Conservation (phyloP, 1,284 basidiomycete genomes). For the Moesziomyces antarcticus region DNA sequence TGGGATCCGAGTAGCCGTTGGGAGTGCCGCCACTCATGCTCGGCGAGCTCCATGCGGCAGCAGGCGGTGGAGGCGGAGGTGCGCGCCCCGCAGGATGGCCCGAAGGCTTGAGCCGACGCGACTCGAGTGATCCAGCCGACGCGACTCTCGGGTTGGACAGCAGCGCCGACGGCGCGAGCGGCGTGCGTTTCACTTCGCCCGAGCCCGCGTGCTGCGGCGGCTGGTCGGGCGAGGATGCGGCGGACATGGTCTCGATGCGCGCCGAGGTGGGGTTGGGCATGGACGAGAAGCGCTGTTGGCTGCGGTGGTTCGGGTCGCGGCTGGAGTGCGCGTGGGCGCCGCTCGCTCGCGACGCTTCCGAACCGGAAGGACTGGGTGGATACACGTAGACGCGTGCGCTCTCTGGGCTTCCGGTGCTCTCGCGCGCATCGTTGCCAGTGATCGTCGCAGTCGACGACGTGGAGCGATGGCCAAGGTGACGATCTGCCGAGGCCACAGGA, state of each 20-base stretch:
- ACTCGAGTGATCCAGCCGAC: conserved; percentile 18
- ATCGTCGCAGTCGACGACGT: conserved; percentile 41
- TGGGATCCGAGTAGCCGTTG: conserved; percentile 49
- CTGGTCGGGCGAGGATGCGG: neutral
- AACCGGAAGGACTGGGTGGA: conserved; percentile 55
- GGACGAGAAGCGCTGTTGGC: conserved; percentile 23
- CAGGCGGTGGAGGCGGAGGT: conserved; percentile 52
- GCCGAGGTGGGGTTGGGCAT: conserved; percentile 37
- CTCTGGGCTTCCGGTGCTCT: conserved; percentile 15
- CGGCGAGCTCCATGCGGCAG: conserved; percentile 10
- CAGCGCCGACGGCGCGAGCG: conserved; percentile 47
- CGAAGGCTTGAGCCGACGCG: conserved; percentile 20
- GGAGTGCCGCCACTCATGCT: conserved; percentile 5
- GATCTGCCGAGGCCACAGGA: conserved; percentile 30
- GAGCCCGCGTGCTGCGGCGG: conserved; percentile 2
- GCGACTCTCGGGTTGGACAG: conserved; percentile 30
- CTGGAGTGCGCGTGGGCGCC: neutral
- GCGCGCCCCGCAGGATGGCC: conserved; percentile 56
- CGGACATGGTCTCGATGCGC: conserved; percentile 25
- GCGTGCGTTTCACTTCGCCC: conserved; percentile 14
- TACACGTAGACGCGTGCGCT: conserved; percentile 58
- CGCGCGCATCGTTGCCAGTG: conserved; percentile 1
- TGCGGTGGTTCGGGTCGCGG: neutral
- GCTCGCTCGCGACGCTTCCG: conserved; percentile 24
- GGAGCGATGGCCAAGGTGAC: conserved; percentile 31